These are phyloP conservation scores for Jaminaea rosea DNA, from an alignment of 1,284 basidiomycete genomes.

Conservation along the genomic window DNA sequence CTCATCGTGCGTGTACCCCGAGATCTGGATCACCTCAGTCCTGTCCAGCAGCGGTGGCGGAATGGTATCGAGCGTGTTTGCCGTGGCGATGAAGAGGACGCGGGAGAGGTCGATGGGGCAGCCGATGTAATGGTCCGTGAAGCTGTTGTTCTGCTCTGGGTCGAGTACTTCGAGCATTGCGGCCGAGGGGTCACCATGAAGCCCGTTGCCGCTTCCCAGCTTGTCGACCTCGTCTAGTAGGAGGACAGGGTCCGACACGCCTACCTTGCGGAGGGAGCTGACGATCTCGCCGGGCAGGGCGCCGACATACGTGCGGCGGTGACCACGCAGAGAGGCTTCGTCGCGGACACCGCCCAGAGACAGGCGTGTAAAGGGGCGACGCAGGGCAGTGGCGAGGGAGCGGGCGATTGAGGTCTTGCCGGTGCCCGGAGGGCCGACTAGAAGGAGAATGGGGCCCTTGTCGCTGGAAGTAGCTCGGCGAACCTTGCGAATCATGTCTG, in stretches of 20 bases:
- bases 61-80: conserved; percentile 50
- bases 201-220: conserved; percentile 43
- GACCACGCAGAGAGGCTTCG: conserved; percentile 50
- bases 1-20: conserved; percentile 49
- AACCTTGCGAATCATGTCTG: background rate
- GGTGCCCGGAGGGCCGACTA: conserved; percentile 48
- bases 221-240: conserved; percentile 51
- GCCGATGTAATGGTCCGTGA: conserved; percentile 50
- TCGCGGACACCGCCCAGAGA: conserved; percentile 50
- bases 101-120: conserved; percentile 38
- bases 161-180: conserved; percentile 50
- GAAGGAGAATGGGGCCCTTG: conserved; percentile 72
- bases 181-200: conserved; percentile 50
- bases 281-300: conserved; percentile 61
- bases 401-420: conserved; percentile 46
- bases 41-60: conserved; percentile 49
- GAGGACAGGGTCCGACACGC: conserved; percentile 49
- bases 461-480: conserved; percentile 15
- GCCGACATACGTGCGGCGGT: conserved; percentile 40
- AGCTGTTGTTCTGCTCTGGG: conserved; percentile 49
- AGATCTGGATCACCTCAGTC: conserved; percentile 48
- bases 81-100: conserved; percentile 50
- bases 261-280: conserved; percentile 42
- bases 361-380: conserved; percentile 54
- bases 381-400: conserved; percentile 58